Conservation (phyloP, 2,329 filamentous ascomycete species). For the Leptodontidium sp. region DNA sequence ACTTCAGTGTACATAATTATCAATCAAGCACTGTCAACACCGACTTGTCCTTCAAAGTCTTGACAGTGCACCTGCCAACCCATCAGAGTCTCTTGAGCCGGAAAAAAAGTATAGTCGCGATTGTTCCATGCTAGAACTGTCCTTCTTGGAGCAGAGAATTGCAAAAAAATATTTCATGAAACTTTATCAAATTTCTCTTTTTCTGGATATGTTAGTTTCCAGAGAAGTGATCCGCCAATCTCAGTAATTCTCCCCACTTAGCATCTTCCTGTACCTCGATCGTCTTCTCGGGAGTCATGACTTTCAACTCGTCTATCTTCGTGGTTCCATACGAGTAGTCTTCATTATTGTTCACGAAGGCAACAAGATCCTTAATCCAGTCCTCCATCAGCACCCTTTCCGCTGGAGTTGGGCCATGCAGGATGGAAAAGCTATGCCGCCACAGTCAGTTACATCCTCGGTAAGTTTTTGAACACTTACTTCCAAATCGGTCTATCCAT, state of each 20-base stretch:
- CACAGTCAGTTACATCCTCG: background rate
- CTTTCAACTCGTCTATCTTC: constrained; percentile 48
- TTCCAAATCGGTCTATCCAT: constrained; percentile 56
- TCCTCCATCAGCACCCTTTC: constrained; percentile 50
- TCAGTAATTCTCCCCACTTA: constrained; percentile 48
- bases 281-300: constrained; percentile 45
- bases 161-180: too few relatives aligned
- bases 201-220: constrained; percentile 18
- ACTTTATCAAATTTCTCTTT: too few relatives aligned
- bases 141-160: too few relatives aligned
- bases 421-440: constrained; percentile 48
- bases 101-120: too few relatives aligned
- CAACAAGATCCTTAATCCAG: constrained; percentile 50
- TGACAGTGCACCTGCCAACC: too few relatives aligned
- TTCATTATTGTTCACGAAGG: constrained; percentile 49
- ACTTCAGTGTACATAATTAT: too few relatives aligned
- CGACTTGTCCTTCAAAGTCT: too few relatives aligned
- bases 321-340: constrained; percentile 48
- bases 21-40: too few relatives aligned
- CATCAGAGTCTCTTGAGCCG: too few relatives aligned
- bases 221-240: constrained; percentile 45
- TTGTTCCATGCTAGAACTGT: too few relatives aligned
- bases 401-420: constrained; percentile 48
- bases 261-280: constrained; percentile 50
- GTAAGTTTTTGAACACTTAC: constrained; percentile 40